Evolutionary conservation across 2,329 filamentous ascomycete genomes (phyloP).

Genomic region (Dothideomycetes sp.): DNA sequence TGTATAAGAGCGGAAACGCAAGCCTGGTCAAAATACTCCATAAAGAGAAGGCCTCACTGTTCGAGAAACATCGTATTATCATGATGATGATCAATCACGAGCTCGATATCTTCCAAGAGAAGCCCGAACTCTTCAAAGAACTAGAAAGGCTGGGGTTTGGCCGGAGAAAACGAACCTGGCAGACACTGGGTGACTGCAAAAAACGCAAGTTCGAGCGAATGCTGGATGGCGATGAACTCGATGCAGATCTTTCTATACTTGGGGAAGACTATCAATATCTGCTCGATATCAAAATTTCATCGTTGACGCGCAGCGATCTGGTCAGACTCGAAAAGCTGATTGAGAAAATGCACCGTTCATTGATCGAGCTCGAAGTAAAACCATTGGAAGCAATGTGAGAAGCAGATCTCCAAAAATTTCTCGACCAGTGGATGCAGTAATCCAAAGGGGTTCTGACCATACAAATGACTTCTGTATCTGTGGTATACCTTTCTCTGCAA

Average conservation of each 20-base stretch:
- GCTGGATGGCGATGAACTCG: constrained; percentile 53
- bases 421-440: no score
- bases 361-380: constrained; percentile 71
- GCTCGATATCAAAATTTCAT: constrained; percentile 95
- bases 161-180: constrained; percentile 79
- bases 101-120: constrained; percentile 82
- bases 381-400: no score
- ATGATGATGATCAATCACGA: constrained; percentile 90
- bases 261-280: constrained; percentile 85
- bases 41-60: constrained; percentile 61
- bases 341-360: constrained; percentile 74
- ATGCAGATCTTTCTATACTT: constrained; percentile 50
- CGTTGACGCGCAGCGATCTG: constrained; percentile 83
- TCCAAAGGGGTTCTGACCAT: no score
- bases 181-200: constrained; percentile 60
- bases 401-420: no score
- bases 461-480: no score
- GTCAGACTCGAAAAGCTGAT: constrained; percentile 80
- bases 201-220: constrained; percentile 53
- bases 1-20: constrained; percentile 77
- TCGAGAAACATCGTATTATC: constrained; percentile 88
- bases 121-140: constrained; percentile 69
- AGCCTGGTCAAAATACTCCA: constrained; percentile 51
- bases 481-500: no score
- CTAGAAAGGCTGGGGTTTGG: constrained; percentile 75